Conservation (phyloP, 306 rosid genomes). For the Quillaja saponaria region DNA sequence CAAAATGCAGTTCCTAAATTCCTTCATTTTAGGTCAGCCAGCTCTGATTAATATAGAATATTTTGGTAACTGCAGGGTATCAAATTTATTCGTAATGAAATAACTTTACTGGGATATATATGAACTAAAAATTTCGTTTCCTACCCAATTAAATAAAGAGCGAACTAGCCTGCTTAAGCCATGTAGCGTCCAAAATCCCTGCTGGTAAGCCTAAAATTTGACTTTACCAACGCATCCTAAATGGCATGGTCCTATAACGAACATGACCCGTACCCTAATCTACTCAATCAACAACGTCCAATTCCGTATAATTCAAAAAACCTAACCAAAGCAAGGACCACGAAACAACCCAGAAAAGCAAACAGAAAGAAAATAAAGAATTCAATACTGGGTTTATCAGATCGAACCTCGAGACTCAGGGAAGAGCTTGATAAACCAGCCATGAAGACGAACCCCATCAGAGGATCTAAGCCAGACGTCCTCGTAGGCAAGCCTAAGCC, state of each 20-base stretch:
- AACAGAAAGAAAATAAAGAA: background rate
- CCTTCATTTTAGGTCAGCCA: too few relatives aligned
- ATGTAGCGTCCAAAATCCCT: conserved; percentile 7
- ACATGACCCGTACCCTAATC: conserved; percentile 18
- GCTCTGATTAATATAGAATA: too few relatives aligned
- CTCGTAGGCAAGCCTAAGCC: conserved; percentile 78
- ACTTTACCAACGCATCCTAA: background rate
- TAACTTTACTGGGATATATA: too few relatives aligned
- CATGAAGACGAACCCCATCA: conserved; percentile 92
- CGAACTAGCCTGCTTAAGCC: background rate
- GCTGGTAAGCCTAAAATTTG: conserved; percentile 1
- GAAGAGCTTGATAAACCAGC: conserved; percentile 97
- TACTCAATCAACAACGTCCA: background rate
- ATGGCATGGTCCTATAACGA: background rate
- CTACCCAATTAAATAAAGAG: background rate
- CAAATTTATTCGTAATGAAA: too few relatives aligned
- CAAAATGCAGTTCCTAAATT: background rate
- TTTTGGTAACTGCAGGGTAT: too few relatives aligned
- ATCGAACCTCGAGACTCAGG: conserved; percentile 79
- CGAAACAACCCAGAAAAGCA: background rate
- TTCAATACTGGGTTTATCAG: background rate
- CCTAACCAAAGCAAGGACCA: background rate
- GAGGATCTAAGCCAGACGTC: conserved; percentile 87
- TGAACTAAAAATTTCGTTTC: background rate
- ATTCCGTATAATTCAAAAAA: background rate